Evolutionary conservation across 768 basidiomycete species (phyloP), one percentile per base, ranked within the genome.

Genomic region (Leccinum rimulosum): DNA sequence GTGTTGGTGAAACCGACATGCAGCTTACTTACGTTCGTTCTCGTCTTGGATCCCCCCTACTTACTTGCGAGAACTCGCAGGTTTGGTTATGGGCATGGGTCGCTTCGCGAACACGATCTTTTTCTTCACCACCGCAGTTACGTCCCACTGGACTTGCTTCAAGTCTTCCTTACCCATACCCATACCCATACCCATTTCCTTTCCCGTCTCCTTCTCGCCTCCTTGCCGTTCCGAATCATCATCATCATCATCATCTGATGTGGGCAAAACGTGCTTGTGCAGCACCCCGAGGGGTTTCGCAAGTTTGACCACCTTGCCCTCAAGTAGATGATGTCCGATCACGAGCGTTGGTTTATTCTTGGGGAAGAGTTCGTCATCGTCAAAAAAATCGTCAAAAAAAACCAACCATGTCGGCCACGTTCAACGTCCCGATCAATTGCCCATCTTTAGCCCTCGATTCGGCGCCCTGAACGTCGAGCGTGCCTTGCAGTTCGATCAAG

Each of bases 301-400:
- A 7, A 98, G 79, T 49, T 74, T 78, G 35, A 84, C 80, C 60
- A 96, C 79, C 69, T 89, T 91, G 55, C 95, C 95, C 68, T 98
- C 95, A 5, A 98, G 84, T 31, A 95, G 79, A 67, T 97, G 93
- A 73, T 95, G 87, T 12, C 95, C 95, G 59, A 98, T 89, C 55
- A 80, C 73, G 6, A 98, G 79, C 3, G 86, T 93, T 4, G 91
- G 86, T 64, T 87, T 91, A 61, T 83, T 86, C 91, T 65, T 28
- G 33, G n/a, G 27, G 40, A 22, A 22, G 33, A 35, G 33, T 6
- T 35, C 12, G 33, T 5, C 12, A 35, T 35, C 33, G 33, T 64
- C 62, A 61, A 55, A 33, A 49, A 49, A 12, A 5, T 28, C 50
- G 17, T 35, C 56, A 54, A 31, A n/a, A 35, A 31, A 51, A 15